Evolutionary conservation across 2,329 filamentous ascomycete genomes (phyloP).

Genomic region (Colletotrichum trifolii): DNA sequence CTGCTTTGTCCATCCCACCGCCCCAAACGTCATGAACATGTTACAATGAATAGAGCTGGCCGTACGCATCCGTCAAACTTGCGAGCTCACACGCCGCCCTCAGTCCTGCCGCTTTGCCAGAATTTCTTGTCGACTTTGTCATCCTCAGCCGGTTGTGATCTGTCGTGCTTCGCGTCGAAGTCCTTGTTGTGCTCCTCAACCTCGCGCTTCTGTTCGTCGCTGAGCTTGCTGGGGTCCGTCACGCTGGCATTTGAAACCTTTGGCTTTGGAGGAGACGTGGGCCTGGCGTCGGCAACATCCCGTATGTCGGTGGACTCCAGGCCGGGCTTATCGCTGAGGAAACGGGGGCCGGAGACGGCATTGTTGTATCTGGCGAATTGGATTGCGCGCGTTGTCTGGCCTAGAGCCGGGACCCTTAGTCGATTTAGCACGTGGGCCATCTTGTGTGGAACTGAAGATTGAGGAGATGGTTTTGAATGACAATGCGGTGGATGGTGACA

Average conservation of each 20-base stretch:
- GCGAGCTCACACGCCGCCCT: background rate
- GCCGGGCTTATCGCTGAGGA: slow-evolving; percentile 30
- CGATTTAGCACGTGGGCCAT: slow-evolving; percentile 10
- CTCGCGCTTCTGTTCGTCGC: slow-evolving; percentile 64
- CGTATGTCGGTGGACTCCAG: slow-evolving; percentile 25
- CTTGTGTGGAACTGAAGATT: background rate
- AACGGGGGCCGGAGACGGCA: background rate
- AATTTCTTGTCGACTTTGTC: slow-evolving; percentile 68
- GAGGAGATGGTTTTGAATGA: background rate
- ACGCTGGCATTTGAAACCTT: slow-evolving; percentile 63
- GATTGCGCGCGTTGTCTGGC: background rate
- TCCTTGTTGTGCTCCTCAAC: slow-evolving; percentile 69
- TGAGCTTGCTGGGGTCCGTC: slow-evolving; percentile 51
- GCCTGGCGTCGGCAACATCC: slow-evolving; percentile 19
- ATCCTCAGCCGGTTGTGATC: slow-evolving; percentile 50
- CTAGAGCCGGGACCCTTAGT: background rate
- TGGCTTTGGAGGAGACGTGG: slow-evolving; percentile 54
- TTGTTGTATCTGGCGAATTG: background rate
- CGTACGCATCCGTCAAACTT: too few relatives aligned
- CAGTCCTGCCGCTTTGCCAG: slow-evolving; percentile 49
- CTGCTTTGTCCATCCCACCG: too few relatives aligned
- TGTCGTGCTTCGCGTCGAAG: slow-evolving; percentile 66
- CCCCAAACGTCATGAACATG: too few relatives aligned
- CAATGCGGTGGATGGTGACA: too few relatives aligned
- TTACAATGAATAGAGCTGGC: too few relatives aligned